Evolutionary conservation across 768 basidiomycete genomes (phyloP), one percentile per base, ranked within the genome.

Genomic region (Daedaleopsis sinensis): DNA sequence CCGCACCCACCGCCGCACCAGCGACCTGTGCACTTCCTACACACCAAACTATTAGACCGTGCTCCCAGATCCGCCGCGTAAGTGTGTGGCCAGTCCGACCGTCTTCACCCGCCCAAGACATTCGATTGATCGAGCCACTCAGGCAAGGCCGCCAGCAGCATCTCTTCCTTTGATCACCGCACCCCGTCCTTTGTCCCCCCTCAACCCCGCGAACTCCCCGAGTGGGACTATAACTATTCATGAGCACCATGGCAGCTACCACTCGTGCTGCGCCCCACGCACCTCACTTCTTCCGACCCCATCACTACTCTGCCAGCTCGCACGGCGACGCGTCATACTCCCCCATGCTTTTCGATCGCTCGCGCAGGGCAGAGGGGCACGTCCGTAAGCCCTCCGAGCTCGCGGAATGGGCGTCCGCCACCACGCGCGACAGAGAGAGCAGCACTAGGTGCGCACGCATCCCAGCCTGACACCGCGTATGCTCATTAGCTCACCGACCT

Each of bases 31-130:
- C 21, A 24, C 23, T 23, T 49, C 19, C 23, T 32, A 32, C 47
- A 21, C 47, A 49, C 47, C 23, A 18, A 9, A 38, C 16, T 23
- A 38, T 19, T 42, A 13, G 39, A n/a, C 19, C 52, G 11, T 35
- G 36, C 21, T 12, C 36, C 21, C 37, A 21, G n/a, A 18, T 24
- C 37, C 39, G 35, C 38, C 38, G 47, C 23, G 52, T 53, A 38
- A 36, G 52, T 58, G 62, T 63, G 57, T 63, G 62, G 62, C 62
- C 53, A 54, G 37, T 48, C 52, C 32, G 55, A 51, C 49, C 48
- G 37, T 55, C 57, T 49, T 46, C 50, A 42, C 18, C 52, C 51
- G 53, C n/a, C n/a, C 58, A 44, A 58, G 49, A 42, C 52, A 24
- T 35, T 19, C 58, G 53, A 32, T 58, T 58, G 62, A 63, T 63